Percentiles rank a stretch among this genome's conserved stretches.
Conservation (phyloP, 345 rosid genomes). For the Mercurialis annua region DNA sequence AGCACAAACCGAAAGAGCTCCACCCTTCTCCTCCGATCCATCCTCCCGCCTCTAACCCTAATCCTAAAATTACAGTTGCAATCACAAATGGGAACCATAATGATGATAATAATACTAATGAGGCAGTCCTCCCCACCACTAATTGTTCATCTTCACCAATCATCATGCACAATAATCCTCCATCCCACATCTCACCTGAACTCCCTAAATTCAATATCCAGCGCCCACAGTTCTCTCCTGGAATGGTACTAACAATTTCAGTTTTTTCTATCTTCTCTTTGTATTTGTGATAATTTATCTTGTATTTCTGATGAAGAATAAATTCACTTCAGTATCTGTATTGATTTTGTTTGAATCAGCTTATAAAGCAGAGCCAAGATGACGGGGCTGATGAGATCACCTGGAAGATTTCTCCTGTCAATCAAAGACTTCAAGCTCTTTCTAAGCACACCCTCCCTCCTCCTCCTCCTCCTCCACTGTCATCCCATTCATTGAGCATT, state of each 20-base stretch:
- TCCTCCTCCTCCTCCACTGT: too few relatives aligned
- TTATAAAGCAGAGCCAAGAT: slow-evolving; percentile 92
- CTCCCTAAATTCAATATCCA: slow-evolving; percentile 48
- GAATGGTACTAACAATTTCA: slow-evolving; percentile 47
- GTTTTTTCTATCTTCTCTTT: neutral
- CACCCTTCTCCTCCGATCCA: neutral
- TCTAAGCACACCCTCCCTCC: slow-evolving; percentile 45
- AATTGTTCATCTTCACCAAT: slow-evolving; percentile 1
- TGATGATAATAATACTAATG: too few relatives aligned
- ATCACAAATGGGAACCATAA: too few relatives aligned
- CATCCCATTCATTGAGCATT: slow-evolving; percentile 37
- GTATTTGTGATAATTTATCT: neutral
- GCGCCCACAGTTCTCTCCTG: slow-evolving; percentile 84
- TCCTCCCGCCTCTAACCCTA: slow-evolving; percentile 3
- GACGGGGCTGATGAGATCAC: slow-evolving; percentile 80
- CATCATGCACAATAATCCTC: slow-evolving; percentile 14
- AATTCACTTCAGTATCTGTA: neutral
- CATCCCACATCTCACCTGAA: slow-evolving; percentile 48
- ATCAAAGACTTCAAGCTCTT: slow-evolving; percentile 66
- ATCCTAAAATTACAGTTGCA: slow-evolving; percentile 16
- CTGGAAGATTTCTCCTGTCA: slow-evolving; percentile 95
- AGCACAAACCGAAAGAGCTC: slow-evolving; percentile 1
- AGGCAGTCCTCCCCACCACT: neutral
- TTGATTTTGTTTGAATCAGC: slow-evolving; percentile 24
- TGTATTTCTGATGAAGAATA: neutral